phyloP scores from a whole-genome alignment of 2,329 filamentous ascomycete species.

The Hymenoscyphus linearis region DNA sequence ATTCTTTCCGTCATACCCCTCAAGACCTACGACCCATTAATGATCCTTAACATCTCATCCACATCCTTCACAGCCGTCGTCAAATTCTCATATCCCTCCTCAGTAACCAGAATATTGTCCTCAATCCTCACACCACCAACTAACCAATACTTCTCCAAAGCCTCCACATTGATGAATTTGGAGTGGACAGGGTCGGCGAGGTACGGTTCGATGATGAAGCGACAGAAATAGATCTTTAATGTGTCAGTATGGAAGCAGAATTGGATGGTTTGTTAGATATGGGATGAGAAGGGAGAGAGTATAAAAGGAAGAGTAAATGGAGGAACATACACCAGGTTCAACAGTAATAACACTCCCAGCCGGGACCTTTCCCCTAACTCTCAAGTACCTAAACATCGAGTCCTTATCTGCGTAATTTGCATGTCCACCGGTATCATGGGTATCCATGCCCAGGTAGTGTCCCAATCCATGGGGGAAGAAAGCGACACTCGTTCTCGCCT shows the following conservation, averaged over 20 bases:
- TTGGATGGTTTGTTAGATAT: background rate
- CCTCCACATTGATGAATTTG: slow-evolving; percentile 69
- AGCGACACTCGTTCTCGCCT: slow-evolving; percentile 73
- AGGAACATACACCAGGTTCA: slow-evolving; percentile 71
- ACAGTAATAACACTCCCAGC: slow-evolving; percentile 85
- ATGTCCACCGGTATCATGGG: slow-evolving; percentile 79
- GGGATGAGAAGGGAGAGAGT: background rate
- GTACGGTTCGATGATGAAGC: slow-evolving; percentile 80
- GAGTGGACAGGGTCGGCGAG: slow-evolving; percentile 65
- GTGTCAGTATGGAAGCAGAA: slow-evolving; percentile 2
- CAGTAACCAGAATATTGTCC: slow-evolving; percentile 69
- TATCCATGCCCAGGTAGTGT: slow-evolving; percentile 89
- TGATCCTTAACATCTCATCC: slow-evolving; percentile 48
- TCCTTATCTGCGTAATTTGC: slow-evolving; percentile 75
- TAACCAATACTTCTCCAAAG: slow-evolving; percentile 75
- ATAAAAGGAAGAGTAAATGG: background rate
- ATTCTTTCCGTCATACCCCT: background rate
- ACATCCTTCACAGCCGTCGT: slow-evolving; percentile 67
- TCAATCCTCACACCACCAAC: slow-evolving; percentile 70
- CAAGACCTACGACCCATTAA: slow-evolving; percentile 17
- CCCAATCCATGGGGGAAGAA: slow-evolving; percentile 91
- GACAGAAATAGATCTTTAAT: slow-evolving; percentile 75
- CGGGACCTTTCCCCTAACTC: slow-evolving; percentile 70
- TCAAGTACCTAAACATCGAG: slow-evolving; percentile 78
- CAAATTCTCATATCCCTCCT: slow-evolving; percentile 64